These are phyloP conservation scores for Porphyrellus cyaneotinctus DNA, from an alignment of 768 basidiomycete species.

Conservation along the genomic window DNA sequence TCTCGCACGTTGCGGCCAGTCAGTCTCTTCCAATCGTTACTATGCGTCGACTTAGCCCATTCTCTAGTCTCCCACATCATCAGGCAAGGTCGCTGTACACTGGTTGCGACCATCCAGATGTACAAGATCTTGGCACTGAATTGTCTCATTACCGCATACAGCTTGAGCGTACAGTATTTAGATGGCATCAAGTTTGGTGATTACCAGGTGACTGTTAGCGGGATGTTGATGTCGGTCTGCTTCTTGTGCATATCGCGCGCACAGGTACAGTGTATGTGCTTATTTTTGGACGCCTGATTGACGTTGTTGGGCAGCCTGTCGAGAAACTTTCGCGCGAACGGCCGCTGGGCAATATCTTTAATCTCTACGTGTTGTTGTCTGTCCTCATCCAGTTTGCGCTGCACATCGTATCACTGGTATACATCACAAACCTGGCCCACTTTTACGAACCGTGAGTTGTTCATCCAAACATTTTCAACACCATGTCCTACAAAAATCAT, in stretches of 20 bases:
- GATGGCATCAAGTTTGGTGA: slow-evolving; percentile 99
- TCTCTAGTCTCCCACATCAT: slow-evolving; percentile 91
- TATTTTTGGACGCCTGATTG: neutral
- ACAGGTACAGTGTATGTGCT: slow-evolving; percentile 55
- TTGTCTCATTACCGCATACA: slow-evolving; percentile 98
- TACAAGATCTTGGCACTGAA: slow-evolving; percentile 99
- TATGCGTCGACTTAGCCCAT: neutral
- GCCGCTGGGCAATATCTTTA: slow-evolving; percentile 94
- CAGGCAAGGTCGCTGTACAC: slow-evolving; percentile 95
- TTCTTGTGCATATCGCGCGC: slow-evolving; percentile 98
- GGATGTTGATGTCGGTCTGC: slow-evolving; percentile 92
- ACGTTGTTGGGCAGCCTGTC: slow-evolving; percentile 85
- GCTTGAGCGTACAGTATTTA: slow-evolving; percentile 93
- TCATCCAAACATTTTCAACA: neutral
- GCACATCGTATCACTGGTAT: slow-evolving; percentile 86
- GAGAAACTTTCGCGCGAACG: slow-evolving; percentile 92
- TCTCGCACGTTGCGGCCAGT: slow-evolving; percentile 97
- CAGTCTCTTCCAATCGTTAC: slow-evolving; percentile 30
- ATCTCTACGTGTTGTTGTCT: slow-evolving; percentile 89
- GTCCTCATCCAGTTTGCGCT: slow-evolving; percentile 91
- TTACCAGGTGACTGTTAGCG: slow-evolving; percentile 96
- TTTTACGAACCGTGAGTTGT: slow-evolving; percentile 67
- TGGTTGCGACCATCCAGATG: slow-evolving; percentile 99
- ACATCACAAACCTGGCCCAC: slow-evolving; percentile 87
- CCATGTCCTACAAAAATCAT: neutral